Evolutionary conservation across 1,139 yeast species (phyloP).

Genomic region (Lizanozyma gosingica): DNA sequence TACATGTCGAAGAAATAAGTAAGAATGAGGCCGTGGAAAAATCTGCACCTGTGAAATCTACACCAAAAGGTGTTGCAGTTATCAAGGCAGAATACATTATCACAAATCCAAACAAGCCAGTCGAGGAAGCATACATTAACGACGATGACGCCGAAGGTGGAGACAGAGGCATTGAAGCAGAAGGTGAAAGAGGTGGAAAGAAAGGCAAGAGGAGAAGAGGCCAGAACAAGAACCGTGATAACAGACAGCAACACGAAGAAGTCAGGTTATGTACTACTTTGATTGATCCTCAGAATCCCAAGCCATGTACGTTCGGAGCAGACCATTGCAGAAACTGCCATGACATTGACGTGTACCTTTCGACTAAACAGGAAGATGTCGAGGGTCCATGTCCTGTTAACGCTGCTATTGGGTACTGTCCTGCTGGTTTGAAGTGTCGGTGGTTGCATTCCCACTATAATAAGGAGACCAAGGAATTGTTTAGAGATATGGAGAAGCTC

Average conservation of each 20-base stretch:
- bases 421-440: constrained; percentile 85
- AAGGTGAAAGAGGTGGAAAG: constrained; percentile 16
- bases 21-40: not conserved
- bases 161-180: constrained; percentile 28
- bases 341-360: constrained; percentile 56
- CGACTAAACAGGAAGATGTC: constrained; percentile 60
- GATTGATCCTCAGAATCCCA: constrained; percentile 39
- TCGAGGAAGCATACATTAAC: constrained; percentile 16
- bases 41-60: not conserved
- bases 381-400: constrained; percentile 78
- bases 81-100: constrained; percentile 57
- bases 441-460: constrained; percentile 76
- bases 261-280: constrained; percentile 60
- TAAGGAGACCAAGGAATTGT: constrained; percentile 36
- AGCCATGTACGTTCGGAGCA: constrained; percentile 57
- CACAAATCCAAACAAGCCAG: constrained; percentile 9
- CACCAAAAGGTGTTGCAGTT: constrained; percentile 56
- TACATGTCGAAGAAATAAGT: not conserved
- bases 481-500: constrained; percentile 32
- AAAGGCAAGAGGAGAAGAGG: constrained; percentile 57
- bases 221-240: constrained; percentile 81
- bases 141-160: constrained; percentile 49
- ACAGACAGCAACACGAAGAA: constrained; percentile 60
- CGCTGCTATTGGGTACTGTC: constrained; percentile 78
- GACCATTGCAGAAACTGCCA: constrained; percentile 73